A percentile compares a stretch with the other conserved stretches of the same genome.
Evolutionary conservation across 2,329 filamentous ascomycete genomes (phyloP).

Genomic region (Trichoderma arundinaceum): DNA sequence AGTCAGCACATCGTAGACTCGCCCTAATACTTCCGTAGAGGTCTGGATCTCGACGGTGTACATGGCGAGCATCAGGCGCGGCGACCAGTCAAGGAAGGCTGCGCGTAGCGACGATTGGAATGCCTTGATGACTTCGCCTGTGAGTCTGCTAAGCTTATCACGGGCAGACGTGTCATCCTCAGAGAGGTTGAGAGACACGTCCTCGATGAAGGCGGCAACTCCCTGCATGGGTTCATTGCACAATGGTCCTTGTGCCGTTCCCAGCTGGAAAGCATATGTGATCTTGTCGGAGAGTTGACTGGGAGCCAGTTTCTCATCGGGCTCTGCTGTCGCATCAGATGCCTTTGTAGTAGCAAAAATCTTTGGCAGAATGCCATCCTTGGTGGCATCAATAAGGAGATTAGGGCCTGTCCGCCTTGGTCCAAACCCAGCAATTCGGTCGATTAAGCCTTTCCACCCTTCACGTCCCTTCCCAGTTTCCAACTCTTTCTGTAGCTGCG

Average conservation of each 20-base stretch:
- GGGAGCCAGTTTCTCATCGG: slow-evolving; percentile 59
- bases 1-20: slow-evolving; percentile 97
- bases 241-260: slow-evolving; percentile 84
- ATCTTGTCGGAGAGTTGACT: slow-evolving; percentile 88
- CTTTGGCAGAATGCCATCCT: slow-evolving; percentile 71
- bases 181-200: slow-evolving; percentile 66
- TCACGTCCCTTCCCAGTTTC: slow-evolving; percentile 76
- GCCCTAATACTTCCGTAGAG: slow-evolving; percentile 90
- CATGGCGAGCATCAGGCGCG: slow-evolving; percentile 94
- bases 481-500: slow-evolving; percentile 71
- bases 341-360: slow-evolving; percentile 60
- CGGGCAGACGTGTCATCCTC: slow-evolving; percentile 61
- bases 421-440: slow-evolving; percentile 88
- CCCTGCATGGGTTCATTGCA: slow-evolving; percentile 94
- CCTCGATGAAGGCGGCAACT: slow-evolving; percentile 87
- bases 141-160: slow-evolving; percentile 78
- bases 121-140: slow-evolving; percentile 90
- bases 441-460: slow-evolving; percentile 73
- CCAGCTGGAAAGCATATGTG: slow-evolving; percentile 90
- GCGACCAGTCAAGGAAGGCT: slow-evolving; percentile 94
- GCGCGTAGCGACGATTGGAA: slow-evolving; percentile 82
- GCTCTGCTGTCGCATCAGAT: slow-evolving; percentile 45
- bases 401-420: slow-evolving; percentile 86
- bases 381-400: slow-evolving; percentile 82
- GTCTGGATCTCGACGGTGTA: slow-evolving; percentile 98